Percentiles rank a stretch among this genome's conserved stretches.
Conservation (phyloP, 23 red algal species). For the Agarophyton chilense region DNA sequence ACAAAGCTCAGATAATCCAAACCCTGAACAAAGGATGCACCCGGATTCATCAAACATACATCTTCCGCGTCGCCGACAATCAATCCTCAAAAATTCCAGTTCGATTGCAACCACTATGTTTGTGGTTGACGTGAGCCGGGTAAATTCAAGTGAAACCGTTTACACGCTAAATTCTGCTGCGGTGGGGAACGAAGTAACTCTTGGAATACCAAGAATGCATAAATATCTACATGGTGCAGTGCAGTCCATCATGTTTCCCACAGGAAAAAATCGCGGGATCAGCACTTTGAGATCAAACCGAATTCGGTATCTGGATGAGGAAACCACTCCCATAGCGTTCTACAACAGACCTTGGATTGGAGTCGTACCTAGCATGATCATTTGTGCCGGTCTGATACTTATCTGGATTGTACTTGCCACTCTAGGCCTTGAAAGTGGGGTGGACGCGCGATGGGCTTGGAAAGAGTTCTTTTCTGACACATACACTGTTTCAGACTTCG, state of each 20-base stretch:
- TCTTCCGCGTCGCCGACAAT: too few species aligned
- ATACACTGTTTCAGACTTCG: neutral
- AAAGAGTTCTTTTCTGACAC: conserved; percentile 13
- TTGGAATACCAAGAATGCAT: neutral
- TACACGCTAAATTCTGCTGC: too few species aligned
- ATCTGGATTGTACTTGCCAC: neutral
- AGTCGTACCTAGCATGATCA: neutral
- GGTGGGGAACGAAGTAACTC: too few species aligned
- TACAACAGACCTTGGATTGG: conserved; percentile 20
- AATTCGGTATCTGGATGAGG: neutral
- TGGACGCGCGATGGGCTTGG: conserved; percentile 14
- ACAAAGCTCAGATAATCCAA: neutral
- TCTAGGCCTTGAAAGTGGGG: neutral
- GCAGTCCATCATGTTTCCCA: neutral
- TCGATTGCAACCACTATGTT: neutral
- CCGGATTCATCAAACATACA: neutral
- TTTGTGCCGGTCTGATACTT: neutral
- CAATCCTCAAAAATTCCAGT: neutral
- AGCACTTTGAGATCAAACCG: neutral
- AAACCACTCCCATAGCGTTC: neutral
- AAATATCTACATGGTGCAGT: neutral
- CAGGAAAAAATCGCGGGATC: neutral
- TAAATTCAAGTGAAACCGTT: neutral
- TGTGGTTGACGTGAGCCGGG: neutral
- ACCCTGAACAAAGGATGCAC: neutral